These are phyloP conservation scores for Aspergillus brunneoviolaceus DNA, from an alignment of 2,329 filamentous ascomycete species.

Conservation along the genomic window DNA sequence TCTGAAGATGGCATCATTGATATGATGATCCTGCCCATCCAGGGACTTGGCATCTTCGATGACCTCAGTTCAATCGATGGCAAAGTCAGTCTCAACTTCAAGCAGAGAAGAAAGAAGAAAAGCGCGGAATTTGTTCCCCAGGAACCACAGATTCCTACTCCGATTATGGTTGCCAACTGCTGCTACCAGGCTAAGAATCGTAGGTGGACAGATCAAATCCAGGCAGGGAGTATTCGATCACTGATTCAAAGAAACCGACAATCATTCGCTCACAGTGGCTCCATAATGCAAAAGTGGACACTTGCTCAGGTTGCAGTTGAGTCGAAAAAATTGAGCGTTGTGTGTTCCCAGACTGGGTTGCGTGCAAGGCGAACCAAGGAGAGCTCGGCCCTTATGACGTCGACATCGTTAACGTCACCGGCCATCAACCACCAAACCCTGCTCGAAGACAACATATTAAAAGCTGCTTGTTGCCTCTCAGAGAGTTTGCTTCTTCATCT, in stretches of 20 bases:
- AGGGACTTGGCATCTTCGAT: neutral
- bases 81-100: neutral
- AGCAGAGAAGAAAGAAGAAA: neutral
- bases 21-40: neutral
- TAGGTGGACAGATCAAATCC: neutral
- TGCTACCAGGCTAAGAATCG: neutral
- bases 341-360: neutral
- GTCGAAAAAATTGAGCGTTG: neutral
- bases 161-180: neutral
- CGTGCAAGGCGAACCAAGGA: slow-evolving; percentile 4
- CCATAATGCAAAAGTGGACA: slow-evolving; percentile 3
- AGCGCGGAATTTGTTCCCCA: neutral
- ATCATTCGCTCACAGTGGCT: neutral
- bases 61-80: neutral
- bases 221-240: neutral
- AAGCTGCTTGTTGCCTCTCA: neutral
- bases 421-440: neutral
- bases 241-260: neutral
- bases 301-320: neutral
- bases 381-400: slow-evolving; percentile 3
- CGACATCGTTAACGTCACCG: slow-evolving; percentile 6
- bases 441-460: slow-evolving; percentile 4
- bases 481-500: neutral
- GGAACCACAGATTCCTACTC: neutral
- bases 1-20: slow-evolving; percentile 1